phyloP scores from a whole-genome alignment of 176 grass and related monocot species.

The Elaeis guineensis region DNA sequence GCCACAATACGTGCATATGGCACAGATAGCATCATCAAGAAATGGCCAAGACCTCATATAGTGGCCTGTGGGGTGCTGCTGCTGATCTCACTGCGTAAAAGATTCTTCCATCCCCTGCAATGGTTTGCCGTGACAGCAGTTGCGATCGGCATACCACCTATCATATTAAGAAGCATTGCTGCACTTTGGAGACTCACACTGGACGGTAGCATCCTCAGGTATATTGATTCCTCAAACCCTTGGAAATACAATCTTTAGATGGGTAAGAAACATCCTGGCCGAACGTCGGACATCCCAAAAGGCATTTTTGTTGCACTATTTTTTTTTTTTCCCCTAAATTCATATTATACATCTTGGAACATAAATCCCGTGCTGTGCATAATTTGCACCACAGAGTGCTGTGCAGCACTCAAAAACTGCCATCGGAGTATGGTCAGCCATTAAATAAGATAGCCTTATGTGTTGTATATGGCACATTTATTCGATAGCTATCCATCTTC shows the following conservation, averaged over 20 bases:
- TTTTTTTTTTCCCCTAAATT: too few species aligned
- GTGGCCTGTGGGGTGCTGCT: constrained; percentile 44
- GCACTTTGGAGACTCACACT: constrained; percentile 22
- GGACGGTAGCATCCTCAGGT: constrained; percentile 61
- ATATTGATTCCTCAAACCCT: not conserved
- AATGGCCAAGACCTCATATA: constrained; percentile 48
- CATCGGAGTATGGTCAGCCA: too few species aligned
- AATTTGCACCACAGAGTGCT: too few species aligned
- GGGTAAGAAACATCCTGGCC: too few species aligned
- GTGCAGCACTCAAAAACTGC: too few species aligned
- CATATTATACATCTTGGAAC: too few species aligned
- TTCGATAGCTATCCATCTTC: too few species aligned
- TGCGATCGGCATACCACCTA: constrained; percentile 36
- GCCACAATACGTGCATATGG: constrained; percentile 43
- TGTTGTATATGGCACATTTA: too few species aligned
- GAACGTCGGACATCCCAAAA: too few species aligned
- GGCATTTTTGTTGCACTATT: too few species aligned
- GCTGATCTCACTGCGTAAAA: constrained; percentile 26
- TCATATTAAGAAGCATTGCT: constrained; percentile 27
- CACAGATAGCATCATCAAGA: constrained; percentile 15
- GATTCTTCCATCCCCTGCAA: constrained; percentile 32
- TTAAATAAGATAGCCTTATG: too few species aligned
- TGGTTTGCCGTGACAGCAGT: constrained; percentile 45
- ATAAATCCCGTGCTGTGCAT: too few species aligned
- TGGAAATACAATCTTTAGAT: not conserved